Base-by-base conservation (phyloP, 345 rosid genomes). In the Cardiospermum halicacabum region DNA sequence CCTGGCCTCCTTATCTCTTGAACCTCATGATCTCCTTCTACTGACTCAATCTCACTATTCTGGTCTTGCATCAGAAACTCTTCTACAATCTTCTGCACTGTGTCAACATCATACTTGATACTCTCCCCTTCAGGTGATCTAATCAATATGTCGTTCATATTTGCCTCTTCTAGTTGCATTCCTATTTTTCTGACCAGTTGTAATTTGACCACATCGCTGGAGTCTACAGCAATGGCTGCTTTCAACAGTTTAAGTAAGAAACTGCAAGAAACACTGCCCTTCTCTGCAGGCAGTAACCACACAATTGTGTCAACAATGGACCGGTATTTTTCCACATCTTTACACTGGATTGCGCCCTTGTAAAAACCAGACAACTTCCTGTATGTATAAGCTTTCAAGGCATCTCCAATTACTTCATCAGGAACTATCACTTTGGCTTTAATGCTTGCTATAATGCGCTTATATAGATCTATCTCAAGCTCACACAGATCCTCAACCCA, bases 401-500 rank as follows among this genome's bases (percentile, higher is more conserved):
- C 88, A 77, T 91, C 96, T 55, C 97, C 96, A n/a, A 88, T 80
- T 18, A 88, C 85, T 70, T 85, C 92, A 51, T 61, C 74, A 9
- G 76, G 68, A 62, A 82, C 74, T 47, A 68, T 26, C 27, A 71
- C 81, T 80, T 78, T 81, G 56, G 70, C 65, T 72, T 71, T 80
- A 45, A 91, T 83, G 62, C 67, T 76, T 71, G 57, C 56, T 40
- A 88, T 53, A 60, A 85, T 86, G 18, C 82, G 72, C 72, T 86
- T 88, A 66, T 83, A 91, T 9, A 78, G 51, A 58, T 85, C 93
- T 5, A 91, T 78, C 43, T 85, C 89, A 9, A 91, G 88, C 63
- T 91, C 97, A 53, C 91, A 80, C 66, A 91, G 60, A 82, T 91
- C 97, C 78, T 91, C 96, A 10, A 88, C 89, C 97, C 97, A 91